Percentiles rank a stretch among this genome's conserved stretches.
Conservation (phyloP, 768 basidiomycete genomes). For the Serendipita sp. region DNA sequence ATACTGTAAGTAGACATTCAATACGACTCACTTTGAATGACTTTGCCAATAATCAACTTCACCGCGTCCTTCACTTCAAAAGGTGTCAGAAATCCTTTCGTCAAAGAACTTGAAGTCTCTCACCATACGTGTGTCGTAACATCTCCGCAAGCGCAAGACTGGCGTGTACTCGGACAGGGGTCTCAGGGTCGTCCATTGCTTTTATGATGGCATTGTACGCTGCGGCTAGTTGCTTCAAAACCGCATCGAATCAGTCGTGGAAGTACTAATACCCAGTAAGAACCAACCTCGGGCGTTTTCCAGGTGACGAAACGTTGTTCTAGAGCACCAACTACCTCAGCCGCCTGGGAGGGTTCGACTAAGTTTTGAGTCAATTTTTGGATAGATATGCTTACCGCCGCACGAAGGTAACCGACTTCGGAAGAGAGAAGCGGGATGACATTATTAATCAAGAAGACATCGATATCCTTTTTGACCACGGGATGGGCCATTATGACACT, state of each 20-base stretch:
- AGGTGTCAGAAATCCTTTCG: neutral
- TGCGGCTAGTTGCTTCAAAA: neutral
- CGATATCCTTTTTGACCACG: constrained; percentile 59
- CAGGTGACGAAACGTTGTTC: constrained; percentile 54
- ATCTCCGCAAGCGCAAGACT: constrained; percentile 66
- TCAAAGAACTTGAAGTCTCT: neutral
- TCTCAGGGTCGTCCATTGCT: constrained; percentile 59
- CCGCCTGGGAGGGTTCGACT: constrained; percentile 29
- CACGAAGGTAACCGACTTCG: constrained; percentile 54
- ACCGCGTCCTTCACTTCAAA: constrained; percentile 47
- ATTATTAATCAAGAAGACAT: constrained; percentile 55
- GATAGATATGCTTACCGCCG: constrained; percentile 38
- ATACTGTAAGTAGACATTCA: constrained; percentile 5
- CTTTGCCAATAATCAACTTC: constrained; percentile 63
- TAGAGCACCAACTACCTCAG: constrained; percentile 62
- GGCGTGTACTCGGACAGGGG: constrained; percentile 75
- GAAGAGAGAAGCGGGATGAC: constrained; percentile 58
- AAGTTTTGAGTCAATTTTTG: neutral
- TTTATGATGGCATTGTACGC: constrained; percentile 46
- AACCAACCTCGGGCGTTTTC: constrained; percentile 40
- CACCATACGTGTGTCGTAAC: constrained; percentile 26
- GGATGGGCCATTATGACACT: constrained; percentile 75
- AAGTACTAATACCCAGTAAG: neutral
- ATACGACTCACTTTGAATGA: constrained; percentile 53
- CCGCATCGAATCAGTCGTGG: neutral